Base-by-base conservation (phyloP, 1,139 yeast species). In the Pneumocystis canis region DNA sequence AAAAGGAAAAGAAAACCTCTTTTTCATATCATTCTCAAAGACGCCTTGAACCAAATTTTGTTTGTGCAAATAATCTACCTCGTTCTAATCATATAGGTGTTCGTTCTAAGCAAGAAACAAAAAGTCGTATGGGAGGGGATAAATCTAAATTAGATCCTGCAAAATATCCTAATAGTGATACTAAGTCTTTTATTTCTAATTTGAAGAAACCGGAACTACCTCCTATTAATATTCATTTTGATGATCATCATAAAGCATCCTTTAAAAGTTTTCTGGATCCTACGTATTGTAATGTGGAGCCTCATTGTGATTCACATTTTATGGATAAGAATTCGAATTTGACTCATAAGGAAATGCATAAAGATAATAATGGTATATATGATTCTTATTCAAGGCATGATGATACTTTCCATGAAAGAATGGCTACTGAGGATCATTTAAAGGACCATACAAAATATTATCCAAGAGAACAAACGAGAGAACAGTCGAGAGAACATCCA, bases 11-110 rank as follows among this genome's bases (percentile, higher is more conserved):
- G 16, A 39, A 57, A 11, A 35, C 59, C 1, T 4, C 59, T 28
- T 20, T 57, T 20, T 57, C 59, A 57, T 39, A 30, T 30, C 59
- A 57, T 57, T 35, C 59, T 35, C 40, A 35, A 57, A 57, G 59
- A 35, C 30, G 11, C 5, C 54, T 31, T 47, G 16, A 47, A 3
- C 31, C 30, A 7, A 41, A 7, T 47, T 47, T 9, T 14, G 5
- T 28, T 25, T 47, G 25, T 47, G 11, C 20, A 6, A 39, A 47
- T 4, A 47, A 25, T n/a, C 9, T 47, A 25, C 54, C 16, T 28
- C 30, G 5, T 47, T 7, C 54, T 47, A 47, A 20, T 14, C 31
- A 47, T 47, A 7, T 31, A 9, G 31, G 2, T 11, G 14, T 11
- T 41, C 30, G 6, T 20, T 6, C 18, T 47, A 47, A 47, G 25